These are phyloP conservation scores for Tulasnella sp. DNA, from an alignment of 768 basidiomycete genomes.

Conservation along the genomic window DNA sequence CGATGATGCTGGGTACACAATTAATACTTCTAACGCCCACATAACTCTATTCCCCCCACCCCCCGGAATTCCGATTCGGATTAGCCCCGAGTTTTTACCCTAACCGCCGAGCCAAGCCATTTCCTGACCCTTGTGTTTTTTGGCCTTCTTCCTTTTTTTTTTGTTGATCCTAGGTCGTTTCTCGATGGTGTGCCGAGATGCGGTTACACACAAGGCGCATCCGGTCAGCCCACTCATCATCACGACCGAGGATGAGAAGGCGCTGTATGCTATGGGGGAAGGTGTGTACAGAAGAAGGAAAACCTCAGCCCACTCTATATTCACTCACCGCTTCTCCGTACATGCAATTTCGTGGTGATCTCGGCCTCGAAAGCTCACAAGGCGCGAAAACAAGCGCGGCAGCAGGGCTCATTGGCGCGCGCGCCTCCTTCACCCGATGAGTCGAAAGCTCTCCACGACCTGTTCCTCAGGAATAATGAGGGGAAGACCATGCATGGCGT, in stretches of 20 bases:
- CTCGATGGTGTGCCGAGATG: constrained; percentile 77
- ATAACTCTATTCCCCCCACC: background rate
- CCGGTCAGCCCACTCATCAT: constrained; percentile 53
- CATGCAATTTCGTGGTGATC: background rate
- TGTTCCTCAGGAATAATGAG: constrained; percentile 48
- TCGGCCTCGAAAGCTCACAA: constrained; percentile 41
- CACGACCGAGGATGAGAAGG: constrained; percentile 49
- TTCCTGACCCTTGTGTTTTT: too few species aligned
- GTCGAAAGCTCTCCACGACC: constrained; percentile 53
- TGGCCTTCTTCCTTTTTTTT: too few species aligned
- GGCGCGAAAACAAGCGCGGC: constrained; percentile 40
- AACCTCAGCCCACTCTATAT: background rate
- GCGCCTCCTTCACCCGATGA: constrained; percentile 66
- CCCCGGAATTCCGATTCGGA: too few species aligned
- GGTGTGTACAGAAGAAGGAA: constrained; percentile 36
- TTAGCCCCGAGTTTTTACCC: too few species aligned
- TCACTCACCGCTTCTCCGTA: too few species aligned
- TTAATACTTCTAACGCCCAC: background rate
- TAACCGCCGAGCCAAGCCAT: too few species aligned
- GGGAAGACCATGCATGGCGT: constrained; percentile 21
- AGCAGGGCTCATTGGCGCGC: constrained; percentile 49
- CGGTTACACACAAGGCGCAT: constrained; percentile 49
- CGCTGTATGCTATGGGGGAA: constrained; percentile 55
- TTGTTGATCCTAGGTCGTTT: too few species aligned
- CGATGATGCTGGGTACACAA: constrained; percentile 51